phyloP scores from a whole-genome alignment of 2,329 filamentous ascomycete species.

The Ophioceras dolichostomum region DNA sequence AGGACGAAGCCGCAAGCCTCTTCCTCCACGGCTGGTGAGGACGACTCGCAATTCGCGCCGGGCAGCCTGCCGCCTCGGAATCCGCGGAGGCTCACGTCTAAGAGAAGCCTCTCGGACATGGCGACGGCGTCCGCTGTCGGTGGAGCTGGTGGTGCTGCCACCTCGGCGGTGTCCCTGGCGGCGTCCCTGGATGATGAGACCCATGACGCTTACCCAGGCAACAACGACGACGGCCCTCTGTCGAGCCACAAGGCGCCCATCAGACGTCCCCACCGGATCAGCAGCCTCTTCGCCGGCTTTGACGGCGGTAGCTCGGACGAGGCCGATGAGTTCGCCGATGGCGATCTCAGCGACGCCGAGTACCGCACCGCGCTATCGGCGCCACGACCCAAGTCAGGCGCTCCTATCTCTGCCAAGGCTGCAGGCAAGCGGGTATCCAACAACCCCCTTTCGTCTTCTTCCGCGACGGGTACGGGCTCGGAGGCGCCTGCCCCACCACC shows the following conservation, averaged over 20 bases:
- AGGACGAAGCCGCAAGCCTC: too few relatives aligned
- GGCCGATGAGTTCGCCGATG: slow-evolving; percentile 47
- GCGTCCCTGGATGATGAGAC: slow-evolving; percentile 21
- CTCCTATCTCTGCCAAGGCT: background rate
- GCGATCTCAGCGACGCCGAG: slow-evolving; percentile 53
- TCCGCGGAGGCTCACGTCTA: slow-evolving; percentile 39
- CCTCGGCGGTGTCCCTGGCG: slow-evolving; percentile 10
- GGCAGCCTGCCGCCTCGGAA: slow-evolving; percentile 46
- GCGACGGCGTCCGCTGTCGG: slow-evolving; percentile 42
- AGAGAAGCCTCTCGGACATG: slow-evolving; percentile 32
- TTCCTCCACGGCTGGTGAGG: slow-evolving; percentile 13
- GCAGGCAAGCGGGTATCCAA: background rate
- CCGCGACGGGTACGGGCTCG: slow-evolving; percentile 3
- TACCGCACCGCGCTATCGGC: slow-evolving; percentile 54
- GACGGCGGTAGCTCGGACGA: slow-evolving; percentile 60
- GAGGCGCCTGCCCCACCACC: too few relatives aligned
- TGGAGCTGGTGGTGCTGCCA: too few relatives aligned
- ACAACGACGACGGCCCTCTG: slow-evolving; percentile 69
- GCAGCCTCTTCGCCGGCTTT: slow-evolving; percentile 79
- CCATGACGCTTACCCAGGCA: slow-evolving; percentile 60
- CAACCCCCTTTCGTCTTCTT: background rate
- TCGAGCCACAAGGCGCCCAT: slow-evolving; percentile 46
- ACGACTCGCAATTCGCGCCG: slow-evolving; percentile 23
- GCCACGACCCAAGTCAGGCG: slow-evolving; percentile 33
- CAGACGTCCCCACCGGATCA: slow-evolving; percentile 61